Evolutionary conservation across 2,329 filamentous ascomycete genomes (phyloP), one percentile per base, ranked within the genome.

Genomic region (Trichoderma polysporum): DNA sequence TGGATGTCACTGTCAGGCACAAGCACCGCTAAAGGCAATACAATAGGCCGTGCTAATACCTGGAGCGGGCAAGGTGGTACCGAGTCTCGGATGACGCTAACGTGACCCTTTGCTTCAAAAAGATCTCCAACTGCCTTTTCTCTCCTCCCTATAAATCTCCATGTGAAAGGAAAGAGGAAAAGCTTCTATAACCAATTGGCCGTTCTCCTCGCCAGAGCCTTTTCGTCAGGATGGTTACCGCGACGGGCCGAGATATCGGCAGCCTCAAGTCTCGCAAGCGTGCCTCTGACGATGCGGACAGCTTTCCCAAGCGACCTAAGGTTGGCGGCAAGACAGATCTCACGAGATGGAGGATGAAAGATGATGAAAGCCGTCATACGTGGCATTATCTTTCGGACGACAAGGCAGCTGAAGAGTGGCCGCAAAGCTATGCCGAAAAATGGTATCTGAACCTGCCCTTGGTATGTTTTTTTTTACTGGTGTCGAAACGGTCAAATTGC

Each of bases 351-450:
- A 87, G 95, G 69, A 80, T 98, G 76, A 86, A 88, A 69, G 90
- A 96, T 74, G 92, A 97, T 68, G 85, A 87, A 60, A 94, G 95
- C 57, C 86, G 91, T 65, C 93, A 97, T 73, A 97, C 92, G 59
- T 99, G 95, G 95, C 91, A 95, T 74, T 99, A 98, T 76, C 82
- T 99, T 3, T 86, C 87, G 10, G 90, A 95, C 63, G 85, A 88
- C 27, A 84, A 92, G 68, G 88, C 91, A 65, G 79, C 84, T 8
- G 83, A 91, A 72, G 81, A 86, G 66, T 97, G 94, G 94, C 93
- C 94, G 5, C 94, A 97, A 79, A 91, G 87, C 27, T 84, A 83
- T 66, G 92, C 93, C n/a, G 96, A 99, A 76, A 97, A 93, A 78
- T 97, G 93, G 77, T 92, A 89, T 74, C 77, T 99, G 19, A 92